A percentile compares a stretch with the other conserved stretches of the same genome.
Evolutionary conservation across 257 asterid genomes (phyloP).

Genomic region (Asclepias syriaca): DNA sequence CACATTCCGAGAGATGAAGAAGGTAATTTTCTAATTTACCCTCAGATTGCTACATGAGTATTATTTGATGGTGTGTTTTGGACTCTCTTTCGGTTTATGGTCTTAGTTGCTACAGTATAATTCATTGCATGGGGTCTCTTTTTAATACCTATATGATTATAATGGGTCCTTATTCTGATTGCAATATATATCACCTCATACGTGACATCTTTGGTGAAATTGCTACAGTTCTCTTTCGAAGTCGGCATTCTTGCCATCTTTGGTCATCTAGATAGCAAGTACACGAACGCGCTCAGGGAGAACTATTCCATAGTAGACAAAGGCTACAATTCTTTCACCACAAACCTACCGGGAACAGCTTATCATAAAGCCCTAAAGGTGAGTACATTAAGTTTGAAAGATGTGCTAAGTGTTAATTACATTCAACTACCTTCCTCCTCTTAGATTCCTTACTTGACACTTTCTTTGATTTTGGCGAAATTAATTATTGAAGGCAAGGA

Average conservation of each 20-base stretch:
- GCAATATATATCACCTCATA: background rate
- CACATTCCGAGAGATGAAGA: constrained; percentile 60
- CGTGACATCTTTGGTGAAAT: background rate
- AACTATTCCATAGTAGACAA: constrained; percentile 62
- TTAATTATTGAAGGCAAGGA: constrained; percentile 47
- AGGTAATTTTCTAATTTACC: constrained; percentile 23
- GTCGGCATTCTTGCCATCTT: constrained; percentile 76
- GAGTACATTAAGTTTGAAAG: background rate
- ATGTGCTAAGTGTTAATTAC: background rate
- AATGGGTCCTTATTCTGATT: constrained; percentile 8
- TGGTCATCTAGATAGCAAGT: constrained; percentile 48
- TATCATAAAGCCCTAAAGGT: constrained; percentile 69
- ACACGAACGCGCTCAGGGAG: constrained; percentile 50
- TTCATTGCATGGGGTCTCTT: constrained; percentile 7
- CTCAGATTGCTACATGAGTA: too few species aligned
- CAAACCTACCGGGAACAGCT: constrained; percentile 70
- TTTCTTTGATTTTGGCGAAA: constrained; percentile 2
- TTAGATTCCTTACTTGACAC: background rate
- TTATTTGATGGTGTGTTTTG: background rate
- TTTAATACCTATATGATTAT: background rate
- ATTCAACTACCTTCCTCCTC: background rate
- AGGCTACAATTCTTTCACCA: constrained; percentile 90
- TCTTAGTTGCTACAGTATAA: background rate
- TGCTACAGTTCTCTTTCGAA: constrained; percentile 58
- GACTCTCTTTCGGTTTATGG: too few species aligned